These are phyloP conservation scores for Grammothele lineata DNA, from an alignment of 768 basidiomycete genomes.

Conservation along the genomic window DNA sequence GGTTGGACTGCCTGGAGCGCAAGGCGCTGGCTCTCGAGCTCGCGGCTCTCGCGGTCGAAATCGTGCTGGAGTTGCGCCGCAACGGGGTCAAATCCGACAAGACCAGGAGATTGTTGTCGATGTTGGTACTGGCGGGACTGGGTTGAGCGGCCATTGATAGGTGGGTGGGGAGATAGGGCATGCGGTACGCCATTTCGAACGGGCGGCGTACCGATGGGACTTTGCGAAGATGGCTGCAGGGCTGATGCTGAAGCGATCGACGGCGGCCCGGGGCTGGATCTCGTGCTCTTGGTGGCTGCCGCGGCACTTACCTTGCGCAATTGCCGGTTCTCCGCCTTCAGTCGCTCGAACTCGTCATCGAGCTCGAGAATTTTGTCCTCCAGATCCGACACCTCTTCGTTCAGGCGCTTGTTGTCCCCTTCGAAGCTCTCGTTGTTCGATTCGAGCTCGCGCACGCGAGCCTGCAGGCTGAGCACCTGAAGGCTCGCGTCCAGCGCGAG, in stretches of 20 bases:
- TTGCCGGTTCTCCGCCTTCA: constrained; percentile 2
- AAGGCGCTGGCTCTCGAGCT: constrained; percentile 31
- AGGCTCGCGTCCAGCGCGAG: constrained; percentile 48
- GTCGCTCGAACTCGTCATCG: constrained; percentile 1
- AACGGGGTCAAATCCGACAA: constrained; percentile 12
- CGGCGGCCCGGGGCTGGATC: too few relatives aligned
- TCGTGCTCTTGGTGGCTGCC: too few relatives aligned
- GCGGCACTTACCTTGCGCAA: too few relatives aligned
- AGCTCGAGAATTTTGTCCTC: constrained; percentile 24
- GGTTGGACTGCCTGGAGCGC: constrained; percentile 29
- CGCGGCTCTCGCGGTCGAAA: constrained; percentile 39
- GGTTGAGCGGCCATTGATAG: too few relatives aligned
- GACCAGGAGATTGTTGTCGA: constrained; percentile 10
- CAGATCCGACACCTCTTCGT: constrained; percentile 14
- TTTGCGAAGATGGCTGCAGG: too few relatives aligned
- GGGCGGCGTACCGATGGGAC: too few relatives aligned
- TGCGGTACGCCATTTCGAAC: too few relatives aligned
- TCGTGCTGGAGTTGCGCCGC: constrained; percentile 32
- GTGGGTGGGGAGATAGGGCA: too few relatives aligned
- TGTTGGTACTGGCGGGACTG: background rate
- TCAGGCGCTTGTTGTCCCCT: constrained; percentile 16
- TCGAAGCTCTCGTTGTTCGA: constrained; percentile 23
- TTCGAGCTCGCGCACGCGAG: constrained; percentile 36
- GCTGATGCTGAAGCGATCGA: too few relatives aligned
- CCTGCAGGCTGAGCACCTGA: constrained; percentile 38